Evolutionary conservation across 306 rosid genomes (phyloP).

Genomic region (Argentina anserina): DNA sequence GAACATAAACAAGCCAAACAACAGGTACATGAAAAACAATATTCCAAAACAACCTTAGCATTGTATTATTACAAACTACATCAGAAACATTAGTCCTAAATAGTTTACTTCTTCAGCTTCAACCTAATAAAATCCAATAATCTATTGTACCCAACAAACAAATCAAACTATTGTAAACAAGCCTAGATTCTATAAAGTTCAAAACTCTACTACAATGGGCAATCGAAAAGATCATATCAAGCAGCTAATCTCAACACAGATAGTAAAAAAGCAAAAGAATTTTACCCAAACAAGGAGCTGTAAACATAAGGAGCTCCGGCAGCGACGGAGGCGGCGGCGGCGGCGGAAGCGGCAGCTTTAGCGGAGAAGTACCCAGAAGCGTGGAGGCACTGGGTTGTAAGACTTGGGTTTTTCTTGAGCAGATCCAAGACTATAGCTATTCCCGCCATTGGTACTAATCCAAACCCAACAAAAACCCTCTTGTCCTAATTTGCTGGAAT

Average conservation of each 20-base stretch:
- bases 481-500: not conserved
- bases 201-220: not conserved
- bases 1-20: not conserved
- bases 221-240: not conserved
- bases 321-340: conserved; percentile 60
- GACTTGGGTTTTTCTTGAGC: conserved; percentile 50
- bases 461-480: conserved; percentile 11
- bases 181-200: not conserved
- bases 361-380: conserved; percentile 64
- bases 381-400: conserved; percentile 36
- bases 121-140: not conserved
- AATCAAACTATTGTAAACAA: not conserved
- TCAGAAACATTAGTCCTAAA: not conserved
- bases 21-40: not conserved
- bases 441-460: conserved; percentile 59
- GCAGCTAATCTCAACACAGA: not conserved
- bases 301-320: conserved; percentile 56
- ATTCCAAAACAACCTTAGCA: not conserved
- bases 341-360: conserved; percentile 48
- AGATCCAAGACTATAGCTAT: conserved; percentile 68
- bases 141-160: not conserved
- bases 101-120: not conserved
- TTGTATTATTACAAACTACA: not conserved
- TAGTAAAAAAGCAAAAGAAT: not conserved
- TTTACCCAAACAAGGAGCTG: conserved; percentile 56